These are phyloP conservation scores for Trichophyton simii DNA, from an alignment of 2,329 filamentous ascomycete species.

Conservation along the genomic window DNA sequence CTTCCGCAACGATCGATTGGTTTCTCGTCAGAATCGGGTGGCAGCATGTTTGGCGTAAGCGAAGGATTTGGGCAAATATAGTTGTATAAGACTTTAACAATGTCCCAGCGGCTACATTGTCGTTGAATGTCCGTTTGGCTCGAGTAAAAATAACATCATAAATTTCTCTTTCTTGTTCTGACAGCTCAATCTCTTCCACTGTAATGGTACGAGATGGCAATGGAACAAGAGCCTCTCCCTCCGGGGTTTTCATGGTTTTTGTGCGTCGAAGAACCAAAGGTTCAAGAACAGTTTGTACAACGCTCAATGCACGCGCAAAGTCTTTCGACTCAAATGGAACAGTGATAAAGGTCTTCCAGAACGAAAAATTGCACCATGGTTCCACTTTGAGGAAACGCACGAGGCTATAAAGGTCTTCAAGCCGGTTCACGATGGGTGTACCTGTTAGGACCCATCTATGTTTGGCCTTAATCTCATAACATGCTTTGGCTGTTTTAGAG, in stretches of 20 bases:
- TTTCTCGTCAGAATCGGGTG: constrained; percentile 85
- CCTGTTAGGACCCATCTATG: constrained; percentile 92
- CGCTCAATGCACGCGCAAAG: constrained; percentile 83
- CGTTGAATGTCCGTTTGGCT: constrained; percentile 71
- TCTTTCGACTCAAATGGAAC: constrained; percentile 93
- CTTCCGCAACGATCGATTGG: constrained; percentile 70
- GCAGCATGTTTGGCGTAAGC: constrained; percentile 85
- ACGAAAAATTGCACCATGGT: constrained; percentile 97
- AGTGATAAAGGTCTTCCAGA: constrained; percentile 98
- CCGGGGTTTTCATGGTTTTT: constrained; percentile 95
- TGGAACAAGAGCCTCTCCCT: constrained; percentile 67
- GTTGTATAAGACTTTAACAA: constrained; percentile 92
- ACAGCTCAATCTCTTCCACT: constrained; percentile 80
- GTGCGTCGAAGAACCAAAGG: constrained; percentile 89
- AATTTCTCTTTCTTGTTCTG: constrained; percentile 71
- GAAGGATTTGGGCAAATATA: constrained; percentile 91
- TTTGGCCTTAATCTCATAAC: constrained; percentile 72
- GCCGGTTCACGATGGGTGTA: constrained; percentile 88
- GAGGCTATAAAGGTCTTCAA: constrained; percentile 88
- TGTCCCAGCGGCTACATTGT: constrained; percentile 81
- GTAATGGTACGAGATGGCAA: constrained; percentile 68
- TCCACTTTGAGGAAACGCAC: constrained; percentile 88
- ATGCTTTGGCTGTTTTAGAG: constrained; percentile 89
- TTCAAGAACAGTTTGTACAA: constrained; percentile 92
- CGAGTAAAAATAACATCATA: constrained; percentile 81